Conservation (phyloP, 139 green algal genomes). For the Penium margaritaceum region DNA sequence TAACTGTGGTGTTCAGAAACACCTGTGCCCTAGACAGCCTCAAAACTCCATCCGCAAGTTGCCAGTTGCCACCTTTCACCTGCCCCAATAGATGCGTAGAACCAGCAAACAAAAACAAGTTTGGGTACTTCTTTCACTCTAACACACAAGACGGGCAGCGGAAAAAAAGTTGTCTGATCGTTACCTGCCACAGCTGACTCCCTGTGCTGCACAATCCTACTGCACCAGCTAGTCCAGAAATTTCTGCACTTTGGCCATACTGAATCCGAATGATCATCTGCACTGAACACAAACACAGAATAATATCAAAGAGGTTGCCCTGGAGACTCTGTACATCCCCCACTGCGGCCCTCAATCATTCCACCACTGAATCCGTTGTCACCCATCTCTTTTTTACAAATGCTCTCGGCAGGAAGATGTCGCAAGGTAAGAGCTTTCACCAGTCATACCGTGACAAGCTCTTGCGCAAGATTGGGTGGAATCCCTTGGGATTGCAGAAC, state of each 20-base stretch:
- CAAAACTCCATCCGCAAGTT: conserved; percentile 19
- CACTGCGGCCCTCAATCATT: not conserved
- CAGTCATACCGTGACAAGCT: conserved; percentile 37
- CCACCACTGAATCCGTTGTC: not conserved
- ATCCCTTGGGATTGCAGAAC: conserved; percentile 16
- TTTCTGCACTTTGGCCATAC: conserved; percentile 24
- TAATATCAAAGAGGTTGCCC: no score
- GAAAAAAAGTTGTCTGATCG: no score
- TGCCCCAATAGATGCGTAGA: no score
- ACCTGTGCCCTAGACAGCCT: conserved; percentile 23
- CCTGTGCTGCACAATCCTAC: conserved; percentile 21
- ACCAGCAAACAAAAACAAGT: no score
- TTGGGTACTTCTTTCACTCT: no score
- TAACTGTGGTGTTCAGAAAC: conserved; percentile 10
- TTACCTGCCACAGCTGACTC: conserved; percentile 30
- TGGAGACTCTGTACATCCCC: no score
- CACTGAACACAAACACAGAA: not conserved
- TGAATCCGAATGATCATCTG: conserved; percentile 38
- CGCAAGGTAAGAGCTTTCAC: not conserved
- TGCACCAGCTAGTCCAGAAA: conserved; percentile 25
- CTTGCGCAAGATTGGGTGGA: conserved; percentile 15
- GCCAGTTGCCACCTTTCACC: conserved; percentile 29
- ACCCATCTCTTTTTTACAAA: not conserved
- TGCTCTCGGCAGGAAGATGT: not conserved
- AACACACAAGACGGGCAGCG: no score